phyloP scores from a whole-genome alignment of 1,284 basidiomycete genomes.

The Hymenochaete sp. region DNA sequence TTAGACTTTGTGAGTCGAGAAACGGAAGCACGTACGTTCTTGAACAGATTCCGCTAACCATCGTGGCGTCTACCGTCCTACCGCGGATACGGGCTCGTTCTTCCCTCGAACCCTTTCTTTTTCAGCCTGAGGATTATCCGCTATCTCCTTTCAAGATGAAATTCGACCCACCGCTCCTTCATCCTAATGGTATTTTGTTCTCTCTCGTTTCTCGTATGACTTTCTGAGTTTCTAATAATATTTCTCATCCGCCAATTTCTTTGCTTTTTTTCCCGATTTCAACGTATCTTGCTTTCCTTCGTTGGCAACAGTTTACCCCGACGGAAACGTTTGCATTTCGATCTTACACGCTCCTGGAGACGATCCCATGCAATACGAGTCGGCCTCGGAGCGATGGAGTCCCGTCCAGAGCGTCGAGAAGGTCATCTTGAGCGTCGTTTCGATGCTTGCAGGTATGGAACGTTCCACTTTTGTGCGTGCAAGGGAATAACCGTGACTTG shows the following conservation, averaged over 20 bases:
- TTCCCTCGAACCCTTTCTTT: not conserved
- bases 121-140: conserved; percentile 84
- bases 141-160: conserved; percentile 97
- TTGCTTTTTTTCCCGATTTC: conserved; percentile 2
- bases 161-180: conserved; percentile 94
- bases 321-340: conserved; percentile 96
- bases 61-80: conserved; percentile 11
- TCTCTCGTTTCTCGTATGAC: no score
- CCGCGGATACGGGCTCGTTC: conserved; percentile 8
- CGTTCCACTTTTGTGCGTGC: not conserved
- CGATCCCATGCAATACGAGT: conserved; percentile 85
- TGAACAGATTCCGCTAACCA: not conserved
- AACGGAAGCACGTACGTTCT: not conserved
- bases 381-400: conserved; percentile 95
- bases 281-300: conserved; percentile 8
- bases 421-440: conserved; percentile 90
- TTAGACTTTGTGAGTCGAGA: conserved; percentile 74
- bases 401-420: conserved; percentile 97
- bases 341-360: conserved; percentile 98
- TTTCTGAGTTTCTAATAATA: no score
- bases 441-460: conserved; percentile 85
- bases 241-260: no score
- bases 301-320: conserved; percentile 65
- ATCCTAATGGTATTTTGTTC: conserved; percentile 81
- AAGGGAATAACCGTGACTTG: conserved; percentile 1